phyloP scores from a whole-genome alignment of 306 rosid species.

The Urtica urens region DNA sequence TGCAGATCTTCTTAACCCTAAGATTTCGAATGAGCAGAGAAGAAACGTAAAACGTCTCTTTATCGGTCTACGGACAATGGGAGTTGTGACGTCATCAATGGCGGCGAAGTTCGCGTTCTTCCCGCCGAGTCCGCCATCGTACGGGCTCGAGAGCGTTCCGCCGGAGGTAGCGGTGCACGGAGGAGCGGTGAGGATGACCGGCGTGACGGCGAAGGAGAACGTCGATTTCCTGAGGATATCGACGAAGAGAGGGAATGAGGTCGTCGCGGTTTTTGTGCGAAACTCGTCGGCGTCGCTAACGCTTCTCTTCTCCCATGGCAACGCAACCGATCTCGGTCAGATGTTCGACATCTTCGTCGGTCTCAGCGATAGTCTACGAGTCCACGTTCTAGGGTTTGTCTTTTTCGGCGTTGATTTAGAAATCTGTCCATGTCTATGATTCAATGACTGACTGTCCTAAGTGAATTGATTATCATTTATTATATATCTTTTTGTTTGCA shows the following conservation, averaged over 20 bases:
- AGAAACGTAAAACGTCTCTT: no score
- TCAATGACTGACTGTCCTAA: neutral
- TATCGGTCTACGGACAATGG: slow-evolving; percentile 50
- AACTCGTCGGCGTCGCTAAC: slow-evolving; percentile 64
- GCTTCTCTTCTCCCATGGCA: slow-evolving; percentile 75
- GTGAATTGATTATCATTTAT: slow-evolving; percentile 3
- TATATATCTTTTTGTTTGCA: slow-evolving; percentile 15
- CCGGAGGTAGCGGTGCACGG: slow-evolving; percentile 13
- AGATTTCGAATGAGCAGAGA: no score
- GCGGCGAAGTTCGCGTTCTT: slow-evolving; percentile 93
- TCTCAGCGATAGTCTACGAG: slow-evolving; percentile 74
- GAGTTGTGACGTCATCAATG: slow-evolving; percentile 84
- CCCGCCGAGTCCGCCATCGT: slow-evolving; percentile 88
- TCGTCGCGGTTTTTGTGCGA: slow-evolving; percentile 53
- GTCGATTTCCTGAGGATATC: slow-evolving; percentile 73
- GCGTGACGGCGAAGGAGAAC: slow-evolving; percentile 41
- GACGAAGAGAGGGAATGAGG: slow-evolving; percentile 62
- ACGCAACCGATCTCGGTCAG: slow-evolving; percentile 98
- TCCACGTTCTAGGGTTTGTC: slow-evolving; percentile 76
- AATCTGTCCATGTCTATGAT: neutral
- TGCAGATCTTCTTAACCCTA: no score
- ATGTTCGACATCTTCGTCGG: slow-evolving; percentile 78
- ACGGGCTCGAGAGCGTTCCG: slow-evolving; percentile 38
- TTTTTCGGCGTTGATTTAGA: neutral
- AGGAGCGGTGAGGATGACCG: slow-evolving; percentile 46